Evolutionary conservation across 1,284 basidiomycete genomes (phyloP).

Genomic region (Ceratobasidium sp.): DNA sequence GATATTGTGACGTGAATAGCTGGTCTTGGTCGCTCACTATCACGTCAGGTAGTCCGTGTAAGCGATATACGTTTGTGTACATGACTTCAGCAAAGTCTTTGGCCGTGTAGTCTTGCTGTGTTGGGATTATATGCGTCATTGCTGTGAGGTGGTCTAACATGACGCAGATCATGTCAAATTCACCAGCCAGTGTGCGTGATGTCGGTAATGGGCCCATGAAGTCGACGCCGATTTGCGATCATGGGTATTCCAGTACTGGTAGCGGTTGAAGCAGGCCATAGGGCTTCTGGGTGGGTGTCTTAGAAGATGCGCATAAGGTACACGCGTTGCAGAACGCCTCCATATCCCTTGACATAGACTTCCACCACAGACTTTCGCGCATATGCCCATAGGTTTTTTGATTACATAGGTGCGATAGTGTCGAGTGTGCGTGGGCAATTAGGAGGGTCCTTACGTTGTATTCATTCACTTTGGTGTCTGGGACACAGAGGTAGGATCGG

Average conservation of each 20-base stretch:
- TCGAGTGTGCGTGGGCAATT: conserved; percentile 49
- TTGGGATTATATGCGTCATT: conserved; percentile 39
- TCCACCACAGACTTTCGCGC: conserved; percentile 51
- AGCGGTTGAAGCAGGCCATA: conserved; percentile 41
- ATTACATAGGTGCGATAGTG: conserved; percentile 49
- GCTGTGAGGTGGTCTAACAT: conserved; percentile 50
- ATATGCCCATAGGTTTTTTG: conserved; percentile 48
- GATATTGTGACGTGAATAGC: not conserved
- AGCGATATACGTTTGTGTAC: not conserved
- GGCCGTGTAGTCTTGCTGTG: not conserved
- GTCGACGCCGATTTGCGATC: conserved; percentile 48
- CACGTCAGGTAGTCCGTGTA: not conserved
- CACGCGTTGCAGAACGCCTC: conserved; percentile 48
- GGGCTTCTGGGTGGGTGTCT: conserved; percentile 30
- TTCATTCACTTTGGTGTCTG: conserved; percentile 36
- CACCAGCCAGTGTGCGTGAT: conserved; percentile 45
- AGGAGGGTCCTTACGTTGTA: conserved; percentile 47
- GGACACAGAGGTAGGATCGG: conserved; percentile 6
- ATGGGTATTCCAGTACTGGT: conserved; percentile 39
- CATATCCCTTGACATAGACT: conserved; percentile 46
- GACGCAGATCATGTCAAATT: conserved; percentile 48
- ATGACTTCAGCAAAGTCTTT: not conserved
- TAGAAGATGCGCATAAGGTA: conserved; percentile 44
- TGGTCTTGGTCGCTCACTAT: conserved; percentile 8
- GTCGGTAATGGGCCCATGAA: conserved; percentile 51